Percentiles rank a stretch among this genome's conserved stretches.
Conservation (phyloP, 2,329 filamentous ascomycete genomes). For the Hypomyces perniciosus region DNA sequence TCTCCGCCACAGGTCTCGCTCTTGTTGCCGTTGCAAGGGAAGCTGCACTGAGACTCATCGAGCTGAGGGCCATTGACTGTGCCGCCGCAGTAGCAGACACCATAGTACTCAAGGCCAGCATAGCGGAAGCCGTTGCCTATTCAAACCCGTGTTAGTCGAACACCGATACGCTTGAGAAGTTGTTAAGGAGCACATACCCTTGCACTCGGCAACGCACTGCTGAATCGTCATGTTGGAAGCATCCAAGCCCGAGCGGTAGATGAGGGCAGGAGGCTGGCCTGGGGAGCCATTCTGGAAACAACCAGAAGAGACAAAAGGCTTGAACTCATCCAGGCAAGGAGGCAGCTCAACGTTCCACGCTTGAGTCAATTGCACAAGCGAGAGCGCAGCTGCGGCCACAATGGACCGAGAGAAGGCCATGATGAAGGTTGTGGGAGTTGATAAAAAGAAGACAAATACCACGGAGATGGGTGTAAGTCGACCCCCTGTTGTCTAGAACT, state of each 20-base stretch:
- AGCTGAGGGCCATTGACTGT: constrained; percentile 48
- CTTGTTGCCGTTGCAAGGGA: constrained; percentile 44
- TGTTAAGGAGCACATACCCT: constrained; percentile 30
- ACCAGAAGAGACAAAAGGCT: constrained; percentile 43
- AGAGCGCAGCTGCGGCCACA: constrained; percentile 33
- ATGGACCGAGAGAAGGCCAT: constrained; percentile 19
- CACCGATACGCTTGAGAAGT: too few relatives aligned
- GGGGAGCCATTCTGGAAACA: constrained; percentile 36
- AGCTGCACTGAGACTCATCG: constrained; percentile 49
- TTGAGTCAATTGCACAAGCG: constrained; percentile 30
- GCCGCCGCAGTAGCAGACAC: constrained; percentile 48
- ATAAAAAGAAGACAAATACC: background rate
- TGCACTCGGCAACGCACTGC: constrained; percentile 43
- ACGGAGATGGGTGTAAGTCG: background rate
- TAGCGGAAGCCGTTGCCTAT: constrained; percentile 44
- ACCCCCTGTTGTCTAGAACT: background rate
- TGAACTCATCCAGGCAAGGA: constrained; percentile 38
- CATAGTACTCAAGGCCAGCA: constrained; percentile 46
- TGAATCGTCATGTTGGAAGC: constrained; percentile 40
- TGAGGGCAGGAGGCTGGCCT: constrained; percentile 30
- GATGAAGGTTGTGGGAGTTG: constrained; percentile 2
- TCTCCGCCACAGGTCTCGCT: constrained; percentile 43
- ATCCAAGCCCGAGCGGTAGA: constrained; percentile 35
- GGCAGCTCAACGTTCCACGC: constrained; percentile 41
- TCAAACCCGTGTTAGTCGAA: background rate